Evolutionary conservation across 1,284 basidiomycete genomes (phyloP).

Genomic region (Marasmius fiardii): DNA sequence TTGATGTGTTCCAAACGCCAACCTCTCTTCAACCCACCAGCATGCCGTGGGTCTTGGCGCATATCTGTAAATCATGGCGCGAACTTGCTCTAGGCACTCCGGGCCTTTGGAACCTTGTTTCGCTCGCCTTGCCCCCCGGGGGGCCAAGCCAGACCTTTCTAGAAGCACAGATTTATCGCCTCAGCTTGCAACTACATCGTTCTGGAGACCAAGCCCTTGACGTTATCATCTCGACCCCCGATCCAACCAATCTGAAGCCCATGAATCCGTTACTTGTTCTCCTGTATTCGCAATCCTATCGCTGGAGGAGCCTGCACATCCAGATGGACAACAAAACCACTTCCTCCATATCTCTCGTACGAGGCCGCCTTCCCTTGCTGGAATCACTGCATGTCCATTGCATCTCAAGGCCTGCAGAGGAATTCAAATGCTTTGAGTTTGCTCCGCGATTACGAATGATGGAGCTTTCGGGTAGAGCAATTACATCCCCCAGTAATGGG

Average conservation of each 20-base stretch:
- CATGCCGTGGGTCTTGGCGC: neutral
- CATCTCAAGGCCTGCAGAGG: neutral
- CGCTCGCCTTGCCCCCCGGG: neutral
- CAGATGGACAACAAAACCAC: neutral
- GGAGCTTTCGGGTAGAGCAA: neutral
- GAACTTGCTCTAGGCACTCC: neutral
- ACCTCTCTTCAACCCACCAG: neutral
- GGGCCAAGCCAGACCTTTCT: neutral
- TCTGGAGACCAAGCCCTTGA: neutral
- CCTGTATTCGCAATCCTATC: neutral
- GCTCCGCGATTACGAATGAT: neutral
- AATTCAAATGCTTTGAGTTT: neutral
- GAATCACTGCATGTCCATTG: neutral
- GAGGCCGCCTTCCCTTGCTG: neutral
- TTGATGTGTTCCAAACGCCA: too few relatives aligned
- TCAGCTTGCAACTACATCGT: neutral
- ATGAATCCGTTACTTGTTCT: too few relatives aligned
- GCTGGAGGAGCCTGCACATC: neutral
- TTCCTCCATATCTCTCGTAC: neutral
- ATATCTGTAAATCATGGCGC: neutral
- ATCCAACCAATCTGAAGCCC: too few relatives aligned
- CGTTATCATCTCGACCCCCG: neutral
- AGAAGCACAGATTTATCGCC: neutral
- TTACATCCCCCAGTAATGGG: too few relatives aligned
- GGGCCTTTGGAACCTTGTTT: neutral